These are phyloP conservation scores for Hypoxylon sp. DNA, from an alignment of 2,329 filamentous ascomycete genomes.

Conservation along the genomic window DNA sequence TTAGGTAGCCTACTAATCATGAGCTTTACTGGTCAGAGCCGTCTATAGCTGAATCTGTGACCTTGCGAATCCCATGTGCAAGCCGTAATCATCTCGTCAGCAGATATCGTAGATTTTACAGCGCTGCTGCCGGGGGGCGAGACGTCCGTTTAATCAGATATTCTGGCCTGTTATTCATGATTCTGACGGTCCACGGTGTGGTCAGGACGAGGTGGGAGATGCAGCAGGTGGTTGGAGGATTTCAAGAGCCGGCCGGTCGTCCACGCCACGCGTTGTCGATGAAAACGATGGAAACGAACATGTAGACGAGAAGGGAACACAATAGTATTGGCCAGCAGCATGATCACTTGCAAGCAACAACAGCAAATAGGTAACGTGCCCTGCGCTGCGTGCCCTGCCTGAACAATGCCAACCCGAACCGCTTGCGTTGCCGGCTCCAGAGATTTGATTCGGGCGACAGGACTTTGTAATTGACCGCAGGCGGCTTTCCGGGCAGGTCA, in stretches of 20 bases:
- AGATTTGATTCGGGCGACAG: conserved; percentile 37
- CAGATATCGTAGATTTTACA: conserved; percentile 11
- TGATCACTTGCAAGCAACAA: conserved; percentile 27
- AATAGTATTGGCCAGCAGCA: conserved; percentile 17
- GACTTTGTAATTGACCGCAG: conserved; percentile 38
- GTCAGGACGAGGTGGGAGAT: not conserved
- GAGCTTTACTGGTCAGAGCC: not conserved
- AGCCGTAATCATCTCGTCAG: conserved; percentile 18
- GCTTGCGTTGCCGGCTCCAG: conserved; percentile 36
- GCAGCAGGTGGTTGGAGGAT: conserved; percentile 3
- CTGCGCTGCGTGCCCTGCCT: conserved; percentile 31
- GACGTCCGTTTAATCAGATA: conserved; percentile 7
- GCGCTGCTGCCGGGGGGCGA: not conserved
- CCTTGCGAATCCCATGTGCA: conserved; percentile 8
- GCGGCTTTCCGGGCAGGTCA: conserved; percentile 34
- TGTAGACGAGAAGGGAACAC: conserved; percentile 2
- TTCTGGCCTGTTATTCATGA: conserved; percentile 2
- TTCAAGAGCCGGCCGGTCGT: conserved; percentile 9
- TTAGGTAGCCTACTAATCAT: not conserved
- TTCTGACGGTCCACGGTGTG: conserved; percentile 2
- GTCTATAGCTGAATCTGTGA: not conserved
- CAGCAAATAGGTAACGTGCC: conserved; percentile 32
- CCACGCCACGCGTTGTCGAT: conserved; percentile 1
- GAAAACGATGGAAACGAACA: conserved; percentile 16
- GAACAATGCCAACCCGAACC: conserved; percentile 31